These are phyloP conservation scores for Serendipita sp. DNA, from an alignment of 768 basidiomycete species.

Conservation along the genomic window DNA sequence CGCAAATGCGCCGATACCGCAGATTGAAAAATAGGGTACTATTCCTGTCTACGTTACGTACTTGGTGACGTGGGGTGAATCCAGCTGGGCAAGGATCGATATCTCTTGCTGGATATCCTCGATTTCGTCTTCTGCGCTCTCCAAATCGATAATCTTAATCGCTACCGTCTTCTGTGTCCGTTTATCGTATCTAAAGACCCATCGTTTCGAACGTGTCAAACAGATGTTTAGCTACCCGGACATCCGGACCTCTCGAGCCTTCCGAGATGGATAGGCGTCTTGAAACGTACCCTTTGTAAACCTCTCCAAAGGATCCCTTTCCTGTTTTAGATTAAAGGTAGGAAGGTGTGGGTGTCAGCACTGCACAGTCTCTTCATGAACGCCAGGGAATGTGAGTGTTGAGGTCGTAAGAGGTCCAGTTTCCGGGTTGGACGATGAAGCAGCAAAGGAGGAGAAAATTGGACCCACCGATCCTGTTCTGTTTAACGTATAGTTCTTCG, in stretches of 20 bases:
- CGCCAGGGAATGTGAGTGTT: too few species aligned
- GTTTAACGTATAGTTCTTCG: conserved; percentile 92
- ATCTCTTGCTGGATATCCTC: conserved; percentile 99
- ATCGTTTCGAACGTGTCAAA: background rate
- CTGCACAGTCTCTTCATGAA: too few species aligned
- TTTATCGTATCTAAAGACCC: conserved; percentile 66
- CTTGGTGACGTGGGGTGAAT: conserved; percentile 94
- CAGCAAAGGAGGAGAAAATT: conserved; percentile 7
- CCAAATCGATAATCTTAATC: conserved; percentile 98
- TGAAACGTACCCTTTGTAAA: conserved; percentile 83
- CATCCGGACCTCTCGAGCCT: too few species aligned
- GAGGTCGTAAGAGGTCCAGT: background rate
- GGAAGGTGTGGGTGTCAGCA: too few species aligned
- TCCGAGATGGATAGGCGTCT: background rate
- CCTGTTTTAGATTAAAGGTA: conserved; percentile 32
- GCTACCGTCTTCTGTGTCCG: conserved; percentile 93
- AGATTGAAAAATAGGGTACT: background rate
- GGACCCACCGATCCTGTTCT: conserved; percentile 81
- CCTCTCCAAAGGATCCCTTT: conserved; percentile 97
- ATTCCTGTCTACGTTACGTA: conserved; percentile 34
- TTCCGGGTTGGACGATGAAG: background rate
- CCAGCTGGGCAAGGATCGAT: conserved; percentile 89
- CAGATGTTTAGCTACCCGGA: background rate
- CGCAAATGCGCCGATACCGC: background rate
- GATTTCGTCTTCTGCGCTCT: conserved; percentile 98